Conservation (phyloP, 805 yeast species). For the Cyberlindnera subsufficiens region DNA sequence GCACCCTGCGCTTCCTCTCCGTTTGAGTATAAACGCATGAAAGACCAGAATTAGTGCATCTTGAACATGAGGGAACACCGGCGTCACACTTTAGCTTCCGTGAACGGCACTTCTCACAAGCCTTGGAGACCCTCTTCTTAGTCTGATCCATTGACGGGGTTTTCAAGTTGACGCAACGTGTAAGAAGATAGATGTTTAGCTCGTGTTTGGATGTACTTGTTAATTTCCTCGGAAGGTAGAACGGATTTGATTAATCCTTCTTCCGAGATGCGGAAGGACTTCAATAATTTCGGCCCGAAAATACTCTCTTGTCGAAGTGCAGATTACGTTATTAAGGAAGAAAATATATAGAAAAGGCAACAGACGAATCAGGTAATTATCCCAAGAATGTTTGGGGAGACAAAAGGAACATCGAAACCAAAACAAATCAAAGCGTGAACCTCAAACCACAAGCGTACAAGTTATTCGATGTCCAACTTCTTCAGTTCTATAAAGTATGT, state of each 20-base stretch:
- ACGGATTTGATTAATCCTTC: no score
- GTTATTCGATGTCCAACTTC: conserved; percentile 6
- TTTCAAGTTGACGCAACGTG: not conserved
- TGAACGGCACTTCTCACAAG: conserved; percentile 50
- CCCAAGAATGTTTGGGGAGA: no score
- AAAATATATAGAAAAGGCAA: no score
- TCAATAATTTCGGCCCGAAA: no score
- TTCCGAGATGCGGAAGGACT: no score
- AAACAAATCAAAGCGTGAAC: no score
- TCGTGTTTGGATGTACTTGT: no score
- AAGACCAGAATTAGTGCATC: conserved; percentile 72
- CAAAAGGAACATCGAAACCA: no score
- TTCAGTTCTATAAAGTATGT: conserved; percentile 14
- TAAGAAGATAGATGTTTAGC: not conserved
- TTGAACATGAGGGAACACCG: conserved; percentile 62
- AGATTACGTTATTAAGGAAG: no score
- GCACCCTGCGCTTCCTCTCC: conserved; percentile 4
- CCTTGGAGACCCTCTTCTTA: conserved; percentile 31
- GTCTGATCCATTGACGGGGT: conserved; percentile 7
- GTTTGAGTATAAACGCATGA: conserved; percentile 11
- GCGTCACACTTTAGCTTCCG: conserved; percentile 82
- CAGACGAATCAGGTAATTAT: no score
- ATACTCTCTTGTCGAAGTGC: no score
- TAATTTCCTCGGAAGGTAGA: no score
- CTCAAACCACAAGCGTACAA: not conserved